These are phyloP conservation scores for Glycine tomentella DNA, from an alignment of 306 rosid genomes.

Conservation along the genomic window DNA sequence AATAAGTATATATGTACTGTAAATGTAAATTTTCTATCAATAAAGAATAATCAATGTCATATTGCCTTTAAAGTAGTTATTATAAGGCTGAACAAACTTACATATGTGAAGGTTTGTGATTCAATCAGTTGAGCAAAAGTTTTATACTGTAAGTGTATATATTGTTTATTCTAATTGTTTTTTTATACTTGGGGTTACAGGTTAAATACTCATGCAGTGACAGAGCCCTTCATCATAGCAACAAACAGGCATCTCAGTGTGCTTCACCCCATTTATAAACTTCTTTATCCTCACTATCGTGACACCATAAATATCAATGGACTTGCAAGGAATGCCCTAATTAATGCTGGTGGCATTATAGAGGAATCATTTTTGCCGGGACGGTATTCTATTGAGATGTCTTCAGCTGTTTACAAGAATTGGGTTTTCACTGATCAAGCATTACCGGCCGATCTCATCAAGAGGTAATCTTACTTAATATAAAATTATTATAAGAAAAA, in stretches of 20 bases:
- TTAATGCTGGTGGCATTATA: conserved; percentile 49
- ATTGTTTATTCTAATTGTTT: too few relatives aligned
- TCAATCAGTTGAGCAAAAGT: too few relatives aligned
- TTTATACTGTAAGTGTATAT: too few relatives aligned
- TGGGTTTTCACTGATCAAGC: conserved; percentile 57
- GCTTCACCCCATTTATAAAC: conserved; percentile 55
- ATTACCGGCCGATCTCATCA: conserved; percentile 56
- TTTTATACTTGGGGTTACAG: conserved; percentile 38
- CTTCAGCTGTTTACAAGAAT: conserved; percentile 50
- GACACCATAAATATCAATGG: conserved; percentile 56
- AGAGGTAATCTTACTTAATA: conserved; percentile 43
- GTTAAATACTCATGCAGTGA: conserved; percentile 77
- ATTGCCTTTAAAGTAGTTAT: too few relatives aligned
- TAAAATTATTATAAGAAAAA: neutral
- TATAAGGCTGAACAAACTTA: too few relatives aligned
- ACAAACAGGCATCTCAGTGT: conserved; percentile 52
- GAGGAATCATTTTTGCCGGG: conserved; percentile 50
- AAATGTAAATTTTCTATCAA: too few relatives aligned
- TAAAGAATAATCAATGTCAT: too few relatives aligned
- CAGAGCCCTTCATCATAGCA: conserved; percentile 68
- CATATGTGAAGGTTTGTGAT: too few relatives aligned
- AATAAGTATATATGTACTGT: too few relatives aligned
- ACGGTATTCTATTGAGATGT: conserved; percentile 46
- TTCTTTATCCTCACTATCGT: conserved; percentile 54
- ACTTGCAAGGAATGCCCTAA: conserved; percentile 50